Base-by-base conservation (phyloP, 768 basidiomycete genomes). In the Glaciozyma antarctica region DNA sequence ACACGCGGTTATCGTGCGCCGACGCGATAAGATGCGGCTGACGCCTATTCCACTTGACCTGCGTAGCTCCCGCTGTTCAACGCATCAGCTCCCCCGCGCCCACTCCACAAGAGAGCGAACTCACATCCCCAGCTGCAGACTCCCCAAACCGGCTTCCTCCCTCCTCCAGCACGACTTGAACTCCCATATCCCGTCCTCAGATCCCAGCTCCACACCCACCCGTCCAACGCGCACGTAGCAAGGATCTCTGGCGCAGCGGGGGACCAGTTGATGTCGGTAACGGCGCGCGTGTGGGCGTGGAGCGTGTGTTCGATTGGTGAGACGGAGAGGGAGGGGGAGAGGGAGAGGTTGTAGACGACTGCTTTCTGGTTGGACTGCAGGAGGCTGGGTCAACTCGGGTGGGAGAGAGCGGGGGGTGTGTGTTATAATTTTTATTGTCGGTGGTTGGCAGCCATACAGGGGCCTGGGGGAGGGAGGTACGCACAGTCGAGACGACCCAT, bases 261-360 rank as follows among this genome's bases (percentile, higher is more conserved):
- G 73, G 91, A 89, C 94, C 94, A 99, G 74, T 99, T 98, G 74
- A 98, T 90, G 74, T 99, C 95, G 5, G 95, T 97, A 61, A 99
- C 92, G 7, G 92, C 91, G 53, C 94, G 85, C 67, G 90, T 89
- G 74, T 99, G 95, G 1, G 88, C 87, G 66, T 86, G 86, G 7
- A 97, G 80, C 41, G 90, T 85, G 65, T 88, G 84, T 70, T 91
- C 82, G 43, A 99, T 90, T 3, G 87, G 86, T 2, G 86, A 87
- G 21, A 84, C 84, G 21, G 81, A 76, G 51, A 86, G 78, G 61
- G 70, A 51, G 5, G 59, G 59, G 8, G 64, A 58, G 6, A 65
- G 41, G 9, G 83, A 75, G n/a, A 97, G 79, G 77, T 98, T 95
- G 94, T 95, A 99, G 64, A 99, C 90, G 4, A 99, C 81, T 51